A percentile compares a stretch with the other conserved stretches of the same genome.
Conservation (phyloP, 139 green algal genomes). For the Picochlorum sp. region DNA sequence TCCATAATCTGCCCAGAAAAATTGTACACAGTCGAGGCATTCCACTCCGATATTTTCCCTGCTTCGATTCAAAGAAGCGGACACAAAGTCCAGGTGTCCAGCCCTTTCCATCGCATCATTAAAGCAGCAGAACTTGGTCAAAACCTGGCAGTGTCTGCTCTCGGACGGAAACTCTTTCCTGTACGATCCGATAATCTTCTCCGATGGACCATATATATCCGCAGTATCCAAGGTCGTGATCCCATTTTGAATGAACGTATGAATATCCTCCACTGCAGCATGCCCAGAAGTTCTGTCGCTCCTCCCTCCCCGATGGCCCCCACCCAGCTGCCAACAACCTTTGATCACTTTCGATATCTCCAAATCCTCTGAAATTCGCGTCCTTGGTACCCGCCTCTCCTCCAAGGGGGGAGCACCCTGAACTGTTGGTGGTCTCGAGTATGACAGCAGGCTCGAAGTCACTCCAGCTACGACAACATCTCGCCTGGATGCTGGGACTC, state of each 20-base stretch:
- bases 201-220: slow-evolving; percentile 75
- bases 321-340: slow-evolving; percentile 9
- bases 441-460: not conserved
- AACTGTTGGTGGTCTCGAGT: not conserved
- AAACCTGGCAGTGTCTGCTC: slow-evolving; percentile 33
- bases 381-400: slow-evolving; percentile 5
- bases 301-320: slow-evolving; percentile 25
- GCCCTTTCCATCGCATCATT: slow-evolving; percentile 28
- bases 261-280: slow-evolving; percentile 56
- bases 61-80: slow-evolving; percentile 24
- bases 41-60: slow-evolving; percentile 30
- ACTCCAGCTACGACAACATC: not conserved
- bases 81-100: not conserved
- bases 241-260: slow-evolving; percentile 44
- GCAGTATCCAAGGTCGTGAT: slow-evolving; percentile 55
- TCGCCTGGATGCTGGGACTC: not conserved
- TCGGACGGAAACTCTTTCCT: slow-evolving; percentile 10
- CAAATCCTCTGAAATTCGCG: slow-evolving; percentile 15
- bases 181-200: slow-evolving; percentile 69
- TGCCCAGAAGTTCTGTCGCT: slow-evolving; percentile 60
- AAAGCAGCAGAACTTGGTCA: slow-evolving; percentile 83
- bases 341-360: slow-evolving; percentile 25
- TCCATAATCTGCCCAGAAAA: slow-evolving; percentile 45
- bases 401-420: not conserved
- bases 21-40: slow-evolving; percentile 40